Evolutionary conservation across 164 flowering plant genomes (phyloP).

Genomic region (Nymphaea colorata): DNA sequence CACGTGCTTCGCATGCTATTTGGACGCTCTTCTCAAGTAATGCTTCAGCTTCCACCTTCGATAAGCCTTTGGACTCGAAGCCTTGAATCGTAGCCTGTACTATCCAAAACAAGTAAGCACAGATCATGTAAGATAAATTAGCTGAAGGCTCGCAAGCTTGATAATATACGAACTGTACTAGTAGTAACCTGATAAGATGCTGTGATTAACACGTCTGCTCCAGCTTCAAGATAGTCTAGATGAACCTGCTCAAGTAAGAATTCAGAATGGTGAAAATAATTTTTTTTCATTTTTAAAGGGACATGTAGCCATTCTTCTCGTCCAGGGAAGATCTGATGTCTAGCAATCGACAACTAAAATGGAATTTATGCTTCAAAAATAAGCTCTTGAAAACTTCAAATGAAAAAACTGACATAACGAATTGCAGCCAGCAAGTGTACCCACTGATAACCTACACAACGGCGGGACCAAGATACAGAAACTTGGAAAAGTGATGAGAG

Average conservation of each 20-base stretch:
- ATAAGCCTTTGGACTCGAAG: constrained; percentile 39
- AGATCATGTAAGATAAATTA: background rate
- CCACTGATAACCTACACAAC: no score
- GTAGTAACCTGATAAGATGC: constrained; percentile 62
- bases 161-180: no score
- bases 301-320: no score
- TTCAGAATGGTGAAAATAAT: background rate
- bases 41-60: constrained; percentile 38
- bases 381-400: no score
- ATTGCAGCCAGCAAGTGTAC: no score
- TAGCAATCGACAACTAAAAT: no score
- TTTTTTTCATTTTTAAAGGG: no score
- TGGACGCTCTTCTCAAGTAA: constrained; percentile 43
- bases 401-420: no score
- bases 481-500: no score
- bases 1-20: constrained; percentile 48
- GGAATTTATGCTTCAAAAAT: no score
- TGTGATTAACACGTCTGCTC: constrained; percentile 55
- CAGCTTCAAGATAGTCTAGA: constrained; percentile 66
- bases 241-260: constrained; percentile 37
- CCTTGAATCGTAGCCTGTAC: constrained; percentile 55
- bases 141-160: background rate
- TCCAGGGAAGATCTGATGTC: no score
- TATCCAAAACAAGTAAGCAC: background rate
- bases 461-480: no score